Evolutionary conservation across 306 rosid species (phyloP), one percentile per base, ranked within the genome.

Genomic region (Dalbergia cultrata): DNA sequence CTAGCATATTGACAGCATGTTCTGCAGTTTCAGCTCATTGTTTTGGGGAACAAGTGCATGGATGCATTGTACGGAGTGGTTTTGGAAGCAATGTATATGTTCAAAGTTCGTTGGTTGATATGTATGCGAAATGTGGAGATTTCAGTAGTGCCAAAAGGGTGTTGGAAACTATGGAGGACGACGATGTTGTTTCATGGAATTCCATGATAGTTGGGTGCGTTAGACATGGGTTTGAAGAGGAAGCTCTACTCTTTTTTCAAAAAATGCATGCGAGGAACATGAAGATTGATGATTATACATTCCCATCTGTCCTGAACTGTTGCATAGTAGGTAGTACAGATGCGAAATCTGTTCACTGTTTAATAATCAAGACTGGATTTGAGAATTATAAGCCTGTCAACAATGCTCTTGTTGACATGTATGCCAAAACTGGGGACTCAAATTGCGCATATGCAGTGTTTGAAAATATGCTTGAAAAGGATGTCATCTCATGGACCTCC

Each of bases 401-500:
- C 79, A 95, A 95, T 85, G 97, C 97, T 75, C 93, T 95, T 67
- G 90, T 95, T 58, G 98, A 91, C 84, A 90, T 88, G 93, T 93
- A 95, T 84, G 92, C 95, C 70, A 95, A 93, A 81, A 88, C 77
- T 33, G 86, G 89, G 80, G 77, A 85, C 77, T 70, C 91, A 67
- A 81, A 45, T 78, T 79, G 65, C 56, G 98, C 98, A 62, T 78
- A 77, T 76, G 77, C 86, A 70, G 90, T 90, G 39, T 95, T 93
- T 81, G 74, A 75, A 85, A 73, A 72, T 47, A 89, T 91, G 79
- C 50, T 67, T 39, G 90, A 86, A 77, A 95, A 87, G 87, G 99
- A 93, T 81, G 95, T 95, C 53, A 87, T 95, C 82, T 90, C 98
- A 26, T 93, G 99, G 99, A 93, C 99, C 57, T 90, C 98, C 80